phyloP scores from a whole-genome alignment of 345 rosid genomes.

The Syzygium oleosum region DNA sequence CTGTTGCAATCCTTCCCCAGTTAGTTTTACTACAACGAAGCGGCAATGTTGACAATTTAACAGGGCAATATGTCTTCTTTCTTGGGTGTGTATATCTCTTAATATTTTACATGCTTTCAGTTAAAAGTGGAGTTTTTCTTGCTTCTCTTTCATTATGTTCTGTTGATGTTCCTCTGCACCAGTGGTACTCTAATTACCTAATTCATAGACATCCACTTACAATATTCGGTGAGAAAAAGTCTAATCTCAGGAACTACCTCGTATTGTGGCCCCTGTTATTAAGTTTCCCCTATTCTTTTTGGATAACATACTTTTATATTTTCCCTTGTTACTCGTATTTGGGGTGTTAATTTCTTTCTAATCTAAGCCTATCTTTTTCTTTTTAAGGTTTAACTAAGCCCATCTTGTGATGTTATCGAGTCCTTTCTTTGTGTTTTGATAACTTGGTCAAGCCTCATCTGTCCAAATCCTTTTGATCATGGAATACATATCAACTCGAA shows the following conservation, averaged over 20 bases:
- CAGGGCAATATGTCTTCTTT: conserved; percentile 90
- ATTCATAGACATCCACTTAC: no score
- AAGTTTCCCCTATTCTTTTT: neutral
- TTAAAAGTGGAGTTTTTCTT: neutral
- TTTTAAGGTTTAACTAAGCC: no score
- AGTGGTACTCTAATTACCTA: neutral
- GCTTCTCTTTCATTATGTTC: neutral
- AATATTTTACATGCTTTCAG: neutral
- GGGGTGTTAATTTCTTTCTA: no score
- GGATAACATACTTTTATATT: no score
- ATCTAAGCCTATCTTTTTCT: no score
- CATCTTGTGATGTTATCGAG: no score
- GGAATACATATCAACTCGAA: no score
- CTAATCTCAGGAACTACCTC: neutral
- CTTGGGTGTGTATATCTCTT: conserved; percentile 61
- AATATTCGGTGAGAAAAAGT: neutral
- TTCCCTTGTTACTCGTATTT: no score
- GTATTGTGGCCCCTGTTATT: neutral
- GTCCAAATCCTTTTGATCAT: no score
- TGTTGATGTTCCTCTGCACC: neutral
- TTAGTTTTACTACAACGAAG: conserved; percentile 83
- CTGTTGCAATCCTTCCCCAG: conserved; percentile 93
- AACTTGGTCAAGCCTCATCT: no score
- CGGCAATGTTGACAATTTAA: conserved; percentile 92
- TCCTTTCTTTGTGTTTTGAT: no score